Evolutionary conservation across 1,139 yeast species (phyloP).

Genomic region (Debaryomyces coudertii): DNA sequence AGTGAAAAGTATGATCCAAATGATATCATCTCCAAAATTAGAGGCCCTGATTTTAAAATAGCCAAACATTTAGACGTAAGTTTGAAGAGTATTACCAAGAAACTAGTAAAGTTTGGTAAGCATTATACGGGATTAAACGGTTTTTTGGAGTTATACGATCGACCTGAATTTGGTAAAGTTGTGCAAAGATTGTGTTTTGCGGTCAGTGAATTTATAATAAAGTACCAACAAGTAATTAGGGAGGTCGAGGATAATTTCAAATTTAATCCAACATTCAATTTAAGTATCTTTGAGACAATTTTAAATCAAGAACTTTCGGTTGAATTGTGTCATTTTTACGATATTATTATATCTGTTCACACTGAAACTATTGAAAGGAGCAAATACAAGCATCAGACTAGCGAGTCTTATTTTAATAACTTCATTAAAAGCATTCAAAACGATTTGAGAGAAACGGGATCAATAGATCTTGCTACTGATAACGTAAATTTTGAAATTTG

Average conservation of each 20-base stretch:
- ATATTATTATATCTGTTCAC: constrained; percentile 51
- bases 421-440: constrained; percentile 45
- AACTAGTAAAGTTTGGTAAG: constrained; percentile 64
- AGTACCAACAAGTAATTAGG: constrained; percentile 52
- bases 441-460: constrained; percentile 45
- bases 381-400: constrained; percentile 16
- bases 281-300: constrained; percentile 37
- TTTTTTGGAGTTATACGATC: constrained; percentile 61
- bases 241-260: constrained; percentile 58
- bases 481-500: constrained; percentile 57
- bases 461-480: constrained; percentile 53
- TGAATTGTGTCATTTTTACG: constrained; percentile 57
- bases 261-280: constrained; percentile 39
- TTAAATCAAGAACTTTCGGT: constrained; percentile 35
- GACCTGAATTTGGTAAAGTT: constrained; percentile 64
- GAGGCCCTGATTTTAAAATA: constrained; percentile 77
- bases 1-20: constrained; percentile 60
- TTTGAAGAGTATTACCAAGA: constrained; percentile 69
- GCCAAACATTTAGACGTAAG: constrained; percentile 76
- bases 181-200: constrained; percentile 73
- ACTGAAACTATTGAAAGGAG: constrained; percentile 34
- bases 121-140: constrained; percentile 56
- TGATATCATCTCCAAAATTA: constrained; percentile 37
- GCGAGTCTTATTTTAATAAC: constrained; percentile 36
- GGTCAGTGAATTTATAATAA: constrained; percentile 51